Conservation (phyloP, 1,139 yeast genomes). For the Suzukiozyma palmioleophila region DNA sequence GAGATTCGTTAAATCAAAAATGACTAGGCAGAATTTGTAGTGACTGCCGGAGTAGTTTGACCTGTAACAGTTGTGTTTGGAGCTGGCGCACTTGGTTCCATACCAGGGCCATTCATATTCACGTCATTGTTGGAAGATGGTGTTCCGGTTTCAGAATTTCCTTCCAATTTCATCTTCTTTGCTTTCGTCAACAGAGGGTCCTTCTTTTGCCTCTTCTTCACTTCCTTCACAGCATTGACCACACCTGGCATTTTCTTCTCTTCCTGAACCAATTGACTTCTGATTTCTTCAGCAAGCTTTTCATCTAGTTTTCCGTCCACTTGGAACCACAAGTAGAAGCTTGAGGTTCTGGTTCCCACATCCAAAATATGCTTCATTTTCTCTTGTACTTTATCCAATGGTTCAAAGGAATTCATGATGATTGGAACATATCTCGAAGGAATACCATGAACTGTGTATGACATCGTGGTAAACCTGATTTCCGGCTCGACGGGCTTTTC, state of each 20-base stretch:
- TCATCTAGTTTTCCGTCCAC: slow-evolving; percentile 78
- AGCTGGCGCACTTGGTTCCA: neutral
- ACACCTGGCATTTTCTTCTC: slow-evolving; percentile 43
- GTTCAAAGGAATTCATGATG: slow-evolving; percentile 63
- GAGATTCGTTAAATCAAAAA: no score
- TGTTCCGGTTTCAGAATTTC: slow-evolving; percentile 6
- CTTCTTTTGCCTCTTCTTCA: slow-evolving; percentile 10
- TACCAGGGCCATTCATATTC: neutral
- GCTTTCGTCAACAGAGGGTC: slow-evolving; percentile 7
- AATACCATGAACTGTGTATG: slow-evolving; percentile 58
- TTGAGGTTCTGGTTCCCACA: slow-evolving; percentile 57
- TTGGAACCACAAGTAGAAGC: slow-evolving; percentile 77
- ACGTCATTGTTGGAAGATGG: neutral
- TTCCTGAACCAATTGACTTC: slow-evolving; percentile 35
- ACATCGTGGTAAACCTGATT: slow-evolving; percentile 52
- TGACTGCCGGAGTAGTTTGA: no score
- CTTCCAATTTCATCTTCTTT: slow-evolving; percentile 32
- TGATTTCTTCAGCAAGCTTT: slow-evolving; percentile 43
- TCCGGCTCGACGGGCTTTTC: slow-evolving; percentile 38
- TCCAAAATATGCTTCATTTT: slow-evolving; percentile 60
- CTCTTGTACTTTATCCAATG: slow-evolving; percentile 49
- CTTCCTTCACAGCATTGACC: slow-evolving; percentile 12
- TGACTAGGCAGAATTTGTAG: no score
- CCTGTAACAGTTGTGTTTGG: no score
- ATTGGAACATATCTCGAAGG: slow-evolving; percentile 67